Conservation (phyloP, 192 early-diverging fungal species). For the Coemansia reversa region DNA sequence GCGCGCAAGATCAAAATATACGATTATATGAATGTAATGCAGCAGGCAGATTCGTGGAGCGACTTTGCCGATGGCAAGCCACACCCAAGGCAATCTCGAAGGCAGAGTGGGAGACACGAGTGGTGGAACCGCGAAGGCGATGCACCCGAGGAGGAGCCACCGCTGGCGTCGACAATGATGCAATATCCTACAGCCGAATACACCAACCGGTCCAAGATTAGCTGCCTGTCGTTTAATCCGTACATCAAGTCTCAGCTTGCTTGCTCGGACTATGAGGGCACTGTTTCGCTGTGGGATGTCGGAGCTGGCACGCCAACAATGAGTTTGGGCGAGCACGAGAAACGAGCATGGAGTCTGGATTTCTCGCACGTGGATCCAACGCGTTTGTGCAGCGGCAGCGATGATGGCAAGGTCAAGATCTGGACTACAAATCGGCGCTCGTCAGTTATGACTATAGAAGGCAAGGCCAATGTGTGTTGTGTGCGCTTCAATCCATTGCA, state of each 20-base stretch:
- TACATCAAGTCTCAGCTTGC: slow-evolving; percentile 84
- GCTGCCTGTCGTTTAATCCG: slow-evolving; percentile 88
- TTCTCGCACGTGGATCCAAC: slow-evolving; percentile 76
- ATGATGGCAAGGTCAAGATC: slow-evolving; percentile 90
- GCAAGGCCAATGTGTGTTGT: slow-evolving; percentile 88
- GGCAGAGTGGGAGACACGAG: slow-evolving; percentile 24
- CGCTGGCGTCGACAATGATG: slow-evolving; percentile 39
- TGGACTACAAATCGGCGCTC: slow-evolving; percentile 77
- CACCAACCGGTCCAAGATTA: slow-evolving; percentile 82
- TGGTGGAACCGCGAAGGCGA: slow-evolving; percentile 53
- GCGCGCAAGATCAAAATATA: slow-evolving; percentile 92
- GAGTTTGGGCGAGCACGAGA: slow-evolving; percentile 86
- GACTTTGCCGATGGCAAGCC: slow-evolving; percentile 22
- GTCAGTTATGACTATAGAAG: slow-evolving; percentile 79
- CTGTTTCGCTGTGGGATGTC: slow-evolving; percentile 87
- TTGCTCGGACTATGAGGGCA: slow-evolving; percentile 90
- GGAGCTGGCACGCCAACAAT: slow-evolving; percentile 61
- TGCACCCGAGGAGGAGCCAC: slow-evolving; percentile 31
- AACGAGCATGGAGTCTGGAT: slow-evolving; percentile 91
- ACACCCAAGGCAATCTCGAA: slow-evolving; percentile 17
- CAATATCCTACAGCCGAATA: slow-evolving; percentile 84
- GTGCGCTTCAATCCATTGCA: slow-evolving; percentile 86
- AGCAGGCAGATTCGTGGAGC: slow-evolving; percentile 49
- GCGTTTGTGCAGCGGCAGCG: slow-evolving; percentile 83
- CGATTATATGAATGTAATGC: slow-evolving; percentile 66